Evolutionary conservation across 1,284 basidiomycete species (phyloP), one percentile per base, ranked within the genome.

Genomic region (Tausonia pullulans): DNA sequence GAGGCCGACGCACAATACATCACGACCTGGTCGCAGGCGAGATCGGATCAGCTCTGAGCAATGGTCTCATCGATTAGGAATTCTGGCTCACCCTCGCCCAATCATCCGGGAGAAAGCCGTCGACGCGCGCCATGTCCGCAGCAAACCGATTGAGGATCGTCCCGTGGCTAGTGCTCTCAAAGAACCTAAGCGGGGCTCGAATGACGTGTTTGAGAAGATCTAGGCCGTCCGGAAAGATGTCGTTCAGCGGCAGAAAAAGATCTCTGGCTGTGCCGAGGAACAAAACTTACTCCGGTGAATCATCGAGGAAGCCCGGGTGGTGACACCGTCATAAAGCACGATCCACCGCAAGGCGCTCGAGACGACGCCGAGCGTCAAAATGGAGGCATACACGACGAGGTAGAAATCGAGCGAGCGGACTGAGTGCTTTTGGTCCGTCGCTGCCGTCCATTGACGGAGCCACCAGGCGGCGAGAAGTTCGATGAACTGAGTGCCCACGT

Each of bases 91-190:
- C 27, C 27, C 27, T 27, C 73, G 66, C 41, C 4, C 9, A 51
- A 54, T 59, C 62, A 45, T 63, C 46, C 14, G 64, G 64, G 3
- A 65, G 39, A 14, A 51, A 61, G 3, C 64, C 85, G 72, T 67
- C 86, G 74, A 64, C 81, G 80, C 71, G 82, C 72, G 64, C 84
- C 80, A 69, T 83, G 77, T 68, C 86, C 80, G 84, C 67, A 57
- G 66, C 69, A 68, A 75, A 74, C 43, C 79, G 71, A 69, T 78
- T 78, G 69, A 81, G 74, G 61, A 82, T 72, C 68, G 75, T 74
- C 75, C 89, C 89, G 65, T 87, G 81, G 0, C 90, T 89, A 0
- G 88, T 91, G 0, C 85, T 87, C 69, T 93, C 90, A 71, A 90
- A 91, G 76, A 88, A 90, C 3, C 84, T 80, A 56, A 86, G 77